A percentile compares a stretch with the other conserved stretches of the same genome.
These are phyloP conservation scores for Cercospora beticola DNA, from an alignment of 2,329 filamentous ascomycete species.

Conservation along the genomic window DNA sequence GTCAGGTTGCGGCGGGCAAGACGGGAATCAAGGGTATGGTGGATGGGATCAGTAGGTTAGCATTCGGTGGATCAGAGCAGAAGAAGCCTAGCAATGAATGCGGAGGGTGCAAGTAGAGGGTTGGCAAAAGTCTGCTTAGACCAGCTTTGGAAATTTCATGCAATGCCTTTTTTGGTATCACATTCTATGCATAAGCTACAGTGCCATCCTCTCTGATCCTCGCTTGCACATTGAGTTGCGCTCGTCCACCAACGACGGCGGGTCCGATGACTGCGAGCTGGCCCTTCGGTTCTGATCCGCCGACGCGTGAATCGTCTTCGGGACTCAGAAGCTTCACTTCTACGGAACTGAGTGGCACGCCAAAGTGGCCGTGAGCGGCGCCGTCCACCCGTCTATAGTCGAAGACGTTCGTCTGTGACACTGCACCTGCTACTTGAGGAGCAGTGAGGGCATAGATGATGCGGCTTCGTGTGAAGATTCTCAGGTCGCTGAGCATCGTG, in stretches of 20 bases:
- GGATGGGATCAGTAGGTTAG: conserved; percentile 53
- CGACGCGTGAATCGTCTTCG: conserved; percentile 56
- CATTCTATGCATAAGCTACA: conserved; percentile 45
- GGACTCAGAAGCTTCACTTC: conserved; percentile 60
- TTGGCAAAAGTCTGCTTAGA: conserved; percentile 40
- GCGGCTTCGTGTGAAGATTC: conserved; percentile 75
- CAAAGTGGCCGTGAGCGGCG: conserved; percentile 66
- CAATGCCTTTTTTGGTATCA: neutral
- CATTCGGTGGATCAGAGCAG: conserved; percentile 44
- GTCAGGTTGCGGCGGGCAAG: conserved; percentile 54
- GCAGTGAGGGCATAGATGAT: conserved; percentile 83
- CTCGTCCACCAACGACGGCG: conserved; percentile 67
- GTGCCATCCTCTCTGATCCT: conserved; percentile 72
- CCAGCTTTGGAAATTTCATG: neutral
- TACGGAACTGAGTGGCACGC: conserved; percentile 73
- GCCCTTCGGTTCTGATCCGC: conserved; percentile 53
- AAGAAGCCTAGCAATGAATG: conserved; percentile 36
- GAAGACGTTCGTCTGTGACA: conserved; percentile 82
- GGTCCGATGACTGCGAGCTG: conserved; percentile 69
- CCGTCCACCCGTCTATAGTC: conserved; percentile 69
- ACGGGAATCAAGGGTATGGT: conserved; percentile 43
- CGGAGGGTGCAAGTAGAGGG: neutral
- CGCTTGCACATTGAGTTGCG: conserved; percentile 62
- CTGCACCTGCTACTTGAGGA: conserved; percentile 79
- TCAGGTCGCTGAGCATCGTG: conserved; percentile 72